Base-by-base conservation (phyloP, 176 grass and related monocot species). In the Eleusine indica region DNA sequence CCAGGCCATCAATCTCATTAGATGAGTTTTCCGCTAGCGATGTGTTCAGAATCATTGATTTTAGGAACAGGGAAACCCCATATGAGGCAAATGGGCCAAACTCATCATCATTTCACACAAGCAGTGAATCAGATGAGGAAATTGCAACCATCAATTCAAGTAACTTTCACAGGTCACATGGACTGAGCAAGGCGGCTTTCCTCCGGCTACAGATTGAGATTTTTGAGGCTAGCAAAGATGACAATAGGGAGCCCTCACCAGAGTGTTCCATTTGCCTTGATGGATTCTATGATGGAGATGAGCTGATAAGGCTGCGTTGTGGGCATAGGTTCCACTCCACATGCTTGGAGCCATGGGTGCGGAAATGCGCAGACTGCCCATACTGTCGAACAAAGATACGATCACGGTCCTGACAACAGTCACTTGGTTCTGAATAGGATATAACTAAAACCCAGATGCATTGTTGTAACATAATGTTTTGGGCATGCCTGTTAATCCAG, bases 191-290 rank as follows among this genome's bases (percentile, higher is more conserved):
- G 68, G 78, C 84, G 1, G 88, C 89, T 68, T 93, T 96, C 38
- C 43, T 69, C 57, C 76, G 75, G 49, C 74, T 99, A 38, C 82
- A 91, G 83, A 72, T 87, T 77, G 93, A 92, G 75, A 77, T 86
- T 75, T 99, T 94, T 72, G 82, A 91, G 72, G 65, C 68, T 80
- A 88, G 71, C 67, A 89, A 89, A 73, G 84, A 97, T 42, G 76
- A 91, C 32, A 70, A 76, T 29, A 86, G 83, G 38, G 81, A 73
- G 67, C 30, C 86, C 16, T 88, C 87, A 1, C 66, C 86, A 6
- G 91, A 99, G 71, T 99, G 97, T 75, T 99, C 91, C 4, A 96
- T 99, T 68, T 99, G 97, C 66, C 91, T 99, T 0, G 93, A 99
- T 75, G 89, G 79, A 52, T 94, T 96, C 69, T 51, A 78, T 0